Evolutionary conservation across 148 eudicot species (phyloP), one percentile per base, ranked within the genome.

Genomic region (Diospyros lotus): DNA sequence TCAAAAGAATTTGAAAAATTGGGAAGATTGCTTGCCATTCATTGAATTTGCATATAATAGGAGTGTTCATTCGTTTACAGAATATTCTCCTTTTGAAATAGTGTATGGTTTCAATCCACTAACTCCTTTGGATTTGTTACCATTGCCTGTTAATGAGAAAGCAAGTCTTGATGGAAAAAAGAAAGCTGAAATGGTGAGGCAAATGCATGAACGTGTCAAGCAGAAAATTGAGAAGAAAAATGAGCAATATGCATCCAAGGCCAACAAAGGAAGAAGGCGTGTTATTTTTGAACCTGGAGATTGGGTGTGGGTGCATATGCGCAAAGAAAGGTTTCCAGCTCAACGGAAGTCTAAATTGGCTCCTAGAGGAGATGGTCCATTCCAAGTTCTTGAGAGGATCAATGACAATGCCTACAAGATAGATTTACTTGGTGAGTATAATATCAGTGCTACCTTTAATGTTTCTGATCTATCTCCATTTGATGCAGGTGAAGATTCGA

Each of bases 231-330:
- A n/a, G 18, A 53, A 52, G 61, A 52, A 41, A 14, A 70, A 28
- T 18, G 39, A 53, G 1, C 73, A 52, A 17, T 70, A 70, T 70
- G 73, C 52, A 4, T 4, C 4, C 52, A 48, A 48, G 52, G 52
- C 52, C 8, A 48, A 48, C 8, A 63, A 63, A 13, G 75, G 75
- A 11, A 13, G 64, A 2, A 72, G 48, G 50, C 55, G 8, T 18
- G 51, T 72, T n/a, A n/a, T 44, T 12, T 72, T 72, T 72, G 64
- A 18, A 52, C 72, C 72, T 6, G 59, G 72, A 17, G 41, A 69
- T 52, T 69, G 59, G 72, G 72, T 51, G 17, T 69, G 72, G 72
- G 39, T 69, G 9, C 72, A 69, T 28, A 6, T 69, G 2, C 18
- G 59, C 43, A 72, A 72, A 64, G 64, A 72, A 58, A 9, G 63